Percentiles rank a stretch among this genome's conserved stretches.
phyloP scores from a whole-genome alignment of 805 yeast genomes.

The Lachancea lanzarotensis region DNA sequence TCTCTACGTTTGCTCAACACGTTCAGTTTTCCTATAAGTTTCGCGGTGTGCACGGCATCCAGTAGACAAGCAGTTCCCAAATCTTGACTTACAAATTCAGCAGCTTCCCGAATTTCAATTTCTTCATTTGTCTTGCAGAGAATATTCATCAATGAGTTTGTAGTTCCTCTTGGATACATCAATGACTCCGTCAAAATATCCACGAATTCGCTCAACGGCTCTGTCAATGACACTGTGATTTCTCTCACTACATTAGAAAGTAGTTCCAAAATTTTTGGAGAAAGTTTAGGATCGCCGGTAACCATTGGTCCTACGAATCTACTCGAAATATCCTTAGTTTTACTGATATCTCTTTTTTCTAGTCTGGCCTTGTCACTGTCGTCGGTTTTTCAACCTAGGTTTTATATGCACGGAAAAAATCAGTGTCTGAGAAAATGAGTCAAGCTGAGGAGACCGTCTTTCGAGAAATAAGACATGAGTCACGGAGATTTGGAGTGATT shows the following conservation, averaged over 20 bases:
- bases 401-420: not conserved
- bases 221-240: conserved; percentile 15
- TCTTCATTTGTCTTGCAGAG: not conserved
- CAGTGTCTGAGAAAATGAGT: not conserved
- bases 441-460: too few species aligned
- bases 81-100: conserved; percentile 9
- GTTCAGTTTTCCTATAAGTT: conserved; percentile 10
- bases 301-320: conserved; percentile 3
- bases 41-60: conserved; percentile 20
- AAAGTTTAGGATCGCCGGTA: not conserved
- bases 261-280: conserved; percentile 1
- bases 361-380: not conserved
- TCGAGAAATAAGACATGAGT: not conserved
- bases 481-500: not conserved
- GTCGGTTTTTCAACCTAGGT: not conserved
- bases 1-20: not conserved
- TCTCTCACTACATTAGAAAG: conserved; percentile 11
- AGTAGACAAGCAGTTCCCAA: conserved; percentile 24
- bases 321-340: too few species aligned
- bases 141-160: not conserved
- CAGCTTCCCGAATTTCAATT: not conserved
- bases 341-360: not conserved
- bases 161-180: conserved; percentile 23
- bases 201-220: conserved; percentile 23
- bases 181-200: conserved; percentile 23